Base-by-base conservation (phyloP, 257 asterid genomes). In the Nicotiana undulata region DNA sequence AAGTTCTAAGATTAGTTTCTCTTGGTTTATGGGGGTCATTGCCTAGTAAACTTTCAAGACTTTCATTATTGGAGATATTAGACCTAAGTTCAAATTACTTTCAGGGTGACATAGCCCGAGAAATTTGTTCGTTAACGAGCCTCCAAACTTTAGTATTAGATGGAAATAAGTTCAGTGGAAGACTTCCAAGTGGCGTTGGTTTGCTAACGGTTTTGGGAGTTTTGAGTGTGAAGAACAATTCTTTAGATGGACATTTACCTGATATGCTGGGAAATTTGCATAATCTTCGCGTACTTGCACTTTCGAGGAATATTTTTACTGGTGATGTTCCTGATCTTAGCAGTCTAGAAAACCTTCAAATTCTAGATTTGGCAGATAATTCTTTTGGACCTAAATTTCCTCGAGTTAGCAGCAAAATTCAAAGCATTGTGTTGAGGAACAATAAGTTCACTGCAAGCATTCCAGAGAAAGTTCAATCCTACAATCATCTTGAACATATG, bases 341-440 rank as follows among this genome's bases (percentile, higher is more conserved):
- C 70, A 66, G 86, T 28, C 81, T 93, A 80, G 85, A 86, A 46
- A 90, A 91, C 79, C 97, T 95, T 81, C 98, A 90, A 81, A 86
- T 88, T 56, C 94, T 93, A 40, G 90, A 90, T 79, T 72, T 95
- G 82, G 97, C 83, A 83, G 85, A 87, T 76, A 95, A 93, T 37
- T 81, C 67, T 63, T 86, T 93, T n/a, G 98, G 98, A 34, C 91
- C 97, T 70, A 89, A 70, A 32, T 93, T 95, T 89, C 99, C 99
- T 2, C 29, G 17, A 12, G 78, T 89, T 53, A 82, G 89, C 29
- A 80, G 81, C 82, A 93, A 91, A 76, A 87, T 93, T 17, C 88
- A 84, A 55, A 81, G 87, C 29, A 79, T 93, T 59, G 86, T 90
- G 68, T 85, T 95, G 3, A 85, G 88, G 85, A 89, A 84, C 88